Percentiles rank a stretch among this genome's conserved stretches.
phyloP scores from a whole-genome alignment of 2,329 filamentous ascomycete genomes.

The Phoma sp. region DNA sequence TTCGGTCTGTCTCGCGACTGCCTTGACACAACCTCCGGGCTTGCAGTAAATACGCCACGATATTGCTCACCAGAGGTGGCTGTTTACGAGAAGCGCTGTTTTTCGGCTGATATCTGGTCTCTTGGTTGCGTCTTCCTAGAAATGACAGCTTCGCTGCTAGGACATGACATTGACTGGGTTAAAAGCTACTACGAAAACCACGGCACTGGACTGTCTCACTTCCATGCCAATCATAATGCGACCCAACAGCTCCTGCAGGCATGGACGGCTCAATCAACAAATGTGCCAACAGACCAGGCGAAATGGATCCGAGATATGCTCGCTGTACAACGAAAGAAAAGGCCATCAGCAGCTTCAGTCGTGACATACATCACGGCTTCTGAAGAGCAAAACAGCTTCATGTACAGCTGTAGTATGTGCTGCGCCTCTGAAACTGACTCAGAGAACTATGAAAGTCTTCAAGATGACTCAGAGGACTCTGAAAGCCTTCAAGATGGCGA shows the following conservation, averaged over 20 bases:
- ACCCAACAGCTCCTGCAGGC: constrained; percentile 5
- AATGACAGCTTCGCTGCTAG: constrained; percentile 19
- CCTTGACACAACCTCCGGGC: constrained; percentile 17
- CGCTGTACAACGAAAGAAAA: neutral
- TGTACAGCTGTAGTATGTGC: neutral
- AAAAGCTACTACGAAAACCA: neutral
- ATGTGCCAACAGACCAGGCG: too few relatives aligned
- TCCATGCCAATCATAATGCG: constrained; percentile 9
- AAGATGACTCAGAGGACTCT: too few relatives aligned
- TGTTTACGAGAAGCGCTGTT: constrained; percentile 14
- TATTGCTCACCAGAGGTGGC: constrained; percentile 28
- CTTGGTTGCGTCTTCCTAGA: constrained; percentile 31
- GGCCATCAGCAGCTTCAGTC: constrained; percentile 15
- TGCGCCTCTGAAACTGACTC: too few relatives aligned
- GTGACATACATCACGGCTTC: neutral
- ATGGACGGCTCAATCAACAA: too few relatives aligned
- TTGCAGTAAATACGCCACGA: constrained; percentile 8
- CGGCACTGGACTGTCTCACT: neutral
- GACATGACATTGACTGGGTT: constrained; percentile 6
- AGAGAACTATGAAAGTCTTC: too few relatives aligned
- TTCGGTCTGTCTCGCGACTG: constrained; percentile 25
- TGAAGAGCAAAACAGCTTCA: neutral
- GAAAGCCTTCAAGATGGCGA: too few relatives aligned
- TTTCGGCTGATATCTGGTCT: constrained; percentile 25
- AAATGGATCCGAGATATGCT: too few relatives aligned